Percentiles rank a stretch among this genome's conserved stretches.
These are phyloP conservation scores for Fusarium mundagurra DNA, from an alignment of 2,329 filamentous ascomycete genomes.

Conservation along the genomic window DNA sequence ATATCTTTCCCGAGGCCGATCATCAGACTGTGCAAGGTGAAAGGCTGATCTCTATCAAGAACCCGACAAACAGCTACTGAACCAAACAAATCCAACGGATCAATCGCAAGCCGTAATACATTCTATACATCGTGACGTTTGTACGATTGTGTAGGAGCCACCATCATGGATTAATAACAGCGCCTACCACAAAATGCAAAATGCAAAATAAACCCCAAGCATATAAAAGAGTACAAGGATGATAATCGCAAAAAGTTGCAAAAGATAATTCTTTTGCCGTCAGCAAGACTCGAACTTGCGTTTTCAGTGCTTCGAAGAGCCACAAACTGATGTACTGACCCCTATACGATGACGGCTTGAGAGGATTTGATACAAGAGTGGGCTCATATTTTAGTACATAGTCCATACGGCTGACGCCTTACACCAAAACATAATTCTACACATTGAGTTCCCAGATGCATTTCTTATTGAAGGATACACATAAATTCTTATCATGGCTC, in stretches of 20 bases:
- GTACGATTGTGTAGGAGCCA: neutral
- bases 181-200: neutral
- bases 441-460: no score
- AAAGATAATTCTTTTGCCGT: conserved; percentile 25
- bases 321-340: conserved; percentile 39
- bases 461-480: neutral
- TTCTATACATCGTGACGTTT: neutral
- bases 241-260: neutral
- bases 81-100: neutral
- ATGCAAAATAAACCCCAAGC: neutral
- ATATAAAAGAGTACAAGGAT: fast-evolving
- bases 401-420: no score
- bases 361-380: neutral
- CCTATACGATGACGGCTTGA: conserved; percentile 37
- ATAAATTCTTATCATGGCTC: neutral
- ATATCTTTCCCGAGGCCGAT: conserved; percentile 10
- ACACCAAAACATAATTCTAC: no score
- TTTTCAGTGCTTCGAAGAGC: conserved; percentile 35
- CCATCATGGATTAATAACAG: neutral
- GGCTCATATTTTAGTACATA: fast-evolving
- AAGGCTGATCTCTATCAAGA: neutral
- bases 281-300: conserved; percentile 40
- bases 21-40: neutral
- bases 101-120: neutral
- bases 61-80: neutral